Conservation (phyloP, 2,329 filamentous ascomycete genomes). For the Westerdykella sp. region DNA sequence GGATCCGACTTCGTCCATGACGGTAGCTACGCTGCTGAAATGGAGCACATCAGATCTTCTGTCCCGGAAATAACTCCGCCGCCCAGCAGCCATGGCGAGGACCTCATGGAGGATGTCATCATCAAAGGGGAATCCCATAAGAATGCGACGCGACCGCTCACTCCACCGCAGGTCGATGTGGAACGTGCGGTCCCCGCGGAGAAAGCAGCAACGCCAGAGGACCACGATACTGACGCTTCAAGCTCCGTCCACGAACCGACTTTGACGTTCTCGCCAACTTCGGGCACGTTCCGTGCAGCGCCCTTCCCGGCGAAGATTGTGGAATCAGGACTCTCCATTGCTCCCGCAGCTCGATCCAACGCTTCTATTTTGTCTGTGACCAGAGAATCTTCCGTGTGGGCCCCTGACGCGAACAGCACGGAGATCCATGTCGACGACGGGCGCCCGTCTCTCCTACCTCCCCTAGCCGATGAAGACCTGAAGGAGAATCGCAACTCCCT, state of each 20-base stretch:
- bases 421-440: slow-evolving; percentile 2
- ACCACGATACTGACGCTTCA: slow-evolving; percentile 4
- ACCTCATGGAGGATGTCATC: slow-evolving; percentile 27
- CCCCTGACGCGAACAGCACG: slow-evolving; percentile 18
- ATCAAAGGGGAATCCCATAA: slow-evolving; percentile 18
- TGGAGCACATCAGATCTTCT: slow-evolving; percentile 38
- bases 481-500: background rate
- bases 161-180: slow-evolving; percentile 15
- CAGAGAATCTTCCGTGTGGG: slow-evolving; percentile 17
- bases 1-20: slow-evolving; percentile 38
- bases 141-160: slow-evolving; percentile 3
- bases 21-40: slow-evolving; percentile 29
- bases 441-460: background rate
- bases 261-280: slow-evolving; percentile 33
- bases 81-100: slow-evolving; percentile 55
- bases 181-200: slow-evolving; percentile 6
- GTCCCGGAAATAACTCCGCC: slow-evolving; percentile 54
- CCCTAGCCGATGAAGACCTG: background rate
- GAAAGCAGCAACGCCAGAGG: too few species aligned
- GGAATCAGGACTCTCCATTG: slow-evolving; percentile 5
- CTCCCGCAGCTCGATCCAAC: slow-evolving; percentile 7
- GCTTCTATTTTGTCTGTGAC: slow-evolving; percentile 1
- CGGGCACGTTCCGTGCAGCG: slow-evolving; percentile 34
- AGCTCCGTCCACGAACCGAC: slow-evolving; percentile 13
- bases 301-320: slow-evolving; percentile 25